A percentile compares a stretch with the other conserved stretches of the same genome.
phyloP scores from a whole-genome alignment of 768 basidiomycete species.

The Clitopilus passeckerianus region DNA sequence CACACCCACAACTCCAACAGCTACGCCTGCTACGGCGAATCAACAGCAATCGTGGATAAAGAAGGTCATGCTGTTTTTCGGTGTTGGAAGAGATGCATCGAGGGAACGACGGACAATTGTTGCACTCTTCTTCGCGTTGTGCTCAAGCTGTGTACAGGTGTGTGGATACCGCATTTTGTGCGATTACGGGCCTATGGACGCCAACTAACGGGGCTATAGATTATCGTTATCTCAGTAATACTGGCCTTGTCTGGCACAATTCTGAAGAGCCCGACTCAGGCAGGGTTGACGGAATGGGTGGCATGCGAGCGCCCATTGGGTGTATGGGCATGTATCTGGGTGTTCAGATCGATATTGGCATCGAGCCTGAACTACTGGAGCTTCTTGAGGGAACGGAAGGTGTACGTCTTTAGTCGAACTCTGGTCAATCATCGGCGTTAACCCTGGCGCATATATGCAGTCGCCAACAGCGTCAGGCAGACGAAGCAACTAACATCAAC shows the following conservation, averaged over 20 bases:
- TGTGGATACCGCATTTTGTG: not conserved
- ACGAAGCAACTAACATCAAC: not conserved
- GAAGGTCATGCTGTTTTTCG: slow-evolving; percentile 36
- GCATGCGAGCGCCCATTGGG: slow-evolving; percentile 66
- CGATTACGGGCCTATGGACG: not conserved
- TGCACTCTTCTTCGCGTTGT: slow-evolving; percentile 44
- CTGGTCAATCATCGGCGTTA: not conserved
- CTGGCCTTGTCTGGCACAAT: slow-evolving; percentile 40
- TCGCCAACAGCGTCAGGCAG: slow-evolving; percentile 11
- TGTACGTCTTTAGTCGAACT: slow-evolving; percentile 13
- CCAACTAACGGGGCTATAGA: slow-evolving; percentile 24
- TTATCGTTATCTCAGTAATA: slow-evolving; percentile 44
- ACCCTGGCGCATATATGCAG: not conserved
- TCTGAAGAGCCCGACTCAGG: slow-evolving; percentile 38
- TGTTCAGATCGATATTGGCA: slow-evolving; percentile 46
- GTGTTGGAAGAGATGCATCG: slow-evolving; percentile 48
- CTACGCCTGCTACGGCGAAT: slow-evolving; percentile 6
- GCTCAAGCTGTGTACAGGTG: slow-evolving; percentile 47
- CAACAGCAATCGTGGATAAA: slow-evolving; percentile 16
- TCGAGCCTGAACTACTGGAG: slow-evolving; percentile 52
- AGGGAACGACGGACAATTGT: slow-evolving; percentile 48
- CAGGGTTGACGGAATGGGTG: slow-evolving; percentile 45
- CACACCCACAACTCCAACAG: slow-evolving; percentile 15
- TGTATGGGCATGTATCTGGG: slow-evolving; percentile 64
- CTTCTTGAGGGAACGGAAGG: slow-evolving; percentile 32